Conservation (phyloP, 2,329 filamentous ascomycete genomes). For the Botryosphaeria agaves region DNA sequence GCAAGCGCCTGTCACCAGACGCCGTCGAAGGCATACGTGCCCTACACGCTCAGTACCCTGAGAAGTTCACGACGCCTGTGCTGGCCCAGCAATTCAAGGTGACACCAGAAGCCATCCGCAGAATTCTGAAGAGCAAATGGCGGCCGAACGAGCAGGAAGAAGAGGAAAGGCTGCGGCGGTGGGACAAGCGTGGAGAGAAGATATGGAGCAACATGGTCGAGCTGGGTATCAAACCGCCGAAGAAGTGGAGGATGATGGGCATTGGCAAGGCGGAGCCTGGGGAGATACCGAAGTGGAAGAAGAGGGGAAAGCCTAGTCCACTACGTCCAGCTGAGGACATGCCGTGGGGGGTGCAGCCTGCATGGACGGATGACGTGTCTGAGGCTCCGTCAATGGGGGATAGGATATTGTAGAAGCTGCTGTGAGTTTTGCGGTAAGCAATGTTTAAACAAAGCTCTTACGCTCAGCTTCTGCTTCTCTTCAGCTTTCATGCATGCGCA, state of each 20-base stretch:
- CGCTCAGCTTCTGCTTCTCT: too few species aligned
- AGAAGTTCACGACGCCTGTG: constrained; percentile 54
- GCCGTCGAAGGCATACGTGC: constrained; percentile 79
- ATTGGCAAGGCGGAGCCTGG: constrained; percentile 8
- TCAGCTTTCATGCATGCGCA: too few species aligned
- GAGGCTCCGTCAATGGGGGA: too few species aligned
- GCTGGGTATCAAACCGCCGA: constrained; percentile 37
- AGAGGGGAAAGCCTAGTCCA: not conserved
- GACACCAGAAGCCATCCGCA: constrained; percentile 71
- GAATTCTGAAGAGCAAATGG: constrained; percentile 74
- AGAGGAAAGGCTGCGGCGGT: constrained; percentile 23
- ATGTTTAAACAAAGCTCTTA: too few species aligned
- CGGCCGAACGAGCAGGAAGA: constrained; percentile 33
- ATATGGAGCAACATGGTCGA: constrained; percentile 31
- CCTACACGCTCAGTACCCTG: constrained; percentile 60
- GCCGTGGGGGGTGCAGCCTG: too few species aligned
- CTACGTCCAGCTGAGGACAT: not conserved
- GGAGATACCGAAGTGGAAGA: constrained; percentile 2
- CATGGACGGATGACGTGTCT: too few species aligned
- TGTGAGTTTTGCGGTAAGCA: too few species aligned
- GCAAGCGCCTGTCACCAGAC: constrained; percentile 79
- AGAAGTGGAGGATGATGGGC: constrained; percentile 31
- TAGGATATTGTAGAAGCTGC: too few species aligned
- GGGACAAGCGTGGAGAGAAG: constrained; percentile 29
- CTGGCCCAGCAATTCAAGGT: constrained; percentile 69